These are phyloP conservation scores for Neoscytalidium dimidiatum DNA, from an alignment of 2,329 filamentous ascomycete genomes.

Conservation along the genomic window DNA sequence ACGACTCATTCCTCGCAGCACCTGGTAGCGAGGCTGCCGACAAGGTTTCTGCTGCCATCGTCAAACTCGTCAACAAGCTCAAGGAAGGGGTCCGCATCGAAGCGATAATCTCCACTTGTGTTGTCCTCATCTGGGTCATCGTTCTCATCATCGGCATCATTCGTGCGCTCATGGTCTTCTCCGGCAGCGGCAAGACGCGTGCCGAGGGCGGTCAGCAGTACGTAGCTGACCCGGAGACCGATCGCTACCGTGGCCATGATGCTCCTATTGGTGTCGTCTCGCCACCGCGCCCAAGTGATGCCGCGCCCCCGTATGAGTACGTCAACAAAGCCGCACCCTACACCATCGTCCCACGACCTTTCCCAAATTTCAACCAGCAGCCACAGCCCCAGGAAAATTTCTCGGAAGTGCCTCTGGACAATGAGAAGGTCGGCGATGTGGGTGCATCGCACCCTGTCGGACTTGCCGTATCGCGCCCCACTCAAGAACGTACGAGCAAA, in stretches of 20 bases:
- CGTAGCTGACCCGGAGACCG: constrained; percentile 29
- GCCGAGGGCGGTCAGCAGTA: constrained; percentile 58
- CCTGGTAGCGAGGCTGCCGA: constrained; percentile 74
- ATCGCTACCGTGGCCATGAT: constrained; percentile 18
- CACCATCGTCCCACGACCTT: constrained; percentile 46
- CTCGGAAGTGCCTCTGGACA: constrained; percentile 23
- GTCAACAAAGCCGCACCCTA: constrained; percentile 50
- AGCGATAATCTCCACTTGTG: constrained; percentile 72
- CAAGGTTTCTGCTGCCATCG: constrained; percentile 76
- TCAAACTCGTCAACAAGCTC: constrained; percentile 68
- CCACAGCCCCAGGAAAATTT: constrained; percentile 24
- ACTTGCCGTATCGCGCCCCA: constrained; percentile 43
- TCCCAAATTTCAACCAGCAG: constrained; percentile 43
- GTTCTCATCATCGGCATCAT: constrained; percentile 73
- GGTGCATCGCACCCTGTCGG: constrained; percentile 42
- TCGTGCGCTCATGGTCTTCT: constrained; percentile 65
- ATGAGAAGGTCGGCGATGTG: constrained; percentile 48
- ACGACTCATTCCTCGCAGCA: constrained; percentile 74
- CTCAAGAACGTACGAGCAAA: constrained; percentile 47
- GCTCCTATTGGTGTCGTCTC: constrained; percentile 8
- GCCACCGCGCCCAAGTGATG: constrained; percentile 22
- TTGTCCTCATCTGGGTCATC: constrained; percentile 77
- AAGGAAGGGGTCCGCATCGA: constrained; percentile 70
- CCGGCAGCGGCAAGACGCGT: constrained; percentile 59
- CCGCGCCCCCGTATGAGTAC: constrained; percentile 46